phyloP scores from a whole-genome alignment of 345 rosid species.

The Arabis alpina region DNA sequence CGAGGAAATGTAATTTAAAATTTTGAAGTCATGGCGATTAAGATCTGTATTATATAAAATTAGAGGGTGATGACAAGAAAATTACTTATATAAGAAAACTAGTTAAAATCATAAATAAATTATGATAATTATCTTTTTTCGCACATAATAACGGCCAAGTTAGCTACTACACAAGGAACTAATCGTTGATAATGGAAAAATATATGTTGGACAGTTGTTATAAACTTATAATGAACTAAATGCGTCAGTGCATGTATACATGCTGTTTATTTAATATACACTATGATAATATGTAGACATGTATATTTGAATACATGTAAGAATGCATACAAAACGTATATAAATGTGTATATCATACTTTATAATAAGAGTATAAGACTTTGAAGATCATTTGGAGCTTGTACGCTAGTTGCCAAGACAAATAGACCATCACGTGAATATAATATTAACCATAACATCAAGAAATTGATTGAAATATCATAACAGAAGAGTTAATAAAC shows the following conservation, averaged over 20 bases:
- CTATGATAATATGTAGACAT: neutral
- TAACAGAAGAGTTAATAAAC: neutral
- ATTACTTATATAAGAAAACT: neutral
- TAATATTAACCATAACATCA: neutral
- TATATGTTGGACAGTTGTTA: conserved; percentile 26
- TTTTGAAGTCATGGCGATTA: neutral
- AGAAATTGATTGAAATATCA: neutral
- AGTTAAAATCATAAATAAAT: conserved; percentile 8
- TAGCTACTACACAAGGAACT: neutral
- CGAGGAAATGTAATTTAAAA: neutral
- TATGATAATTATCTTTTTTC: neutral
- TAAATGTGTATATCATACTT: neutral
- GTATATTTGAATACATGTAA: neutral
- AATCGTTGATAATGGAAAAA: neutral
- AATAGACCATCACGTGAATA: neutral
- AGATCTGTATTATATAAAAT: neutral
- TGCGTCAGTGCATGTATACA: conserved; percentile 31
- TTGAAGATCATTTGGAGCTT: neutral
- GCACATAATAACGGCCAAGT: conserved; percentile 22
- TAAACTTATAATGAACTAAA: neutral
- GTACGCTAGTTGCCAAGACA: conserved; percentile 4
- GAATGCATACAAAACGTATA: conserved; percentile 4
- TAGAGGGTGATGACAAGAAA: neutral
- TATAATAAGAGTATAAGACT: too few relatives aligned
- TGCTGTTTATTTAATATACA: conserved; percentile 17